phyloP scores from a whole-genome alignment of 768 basidiomycete genomes.

The Agaricus subrufescens region DNA sequence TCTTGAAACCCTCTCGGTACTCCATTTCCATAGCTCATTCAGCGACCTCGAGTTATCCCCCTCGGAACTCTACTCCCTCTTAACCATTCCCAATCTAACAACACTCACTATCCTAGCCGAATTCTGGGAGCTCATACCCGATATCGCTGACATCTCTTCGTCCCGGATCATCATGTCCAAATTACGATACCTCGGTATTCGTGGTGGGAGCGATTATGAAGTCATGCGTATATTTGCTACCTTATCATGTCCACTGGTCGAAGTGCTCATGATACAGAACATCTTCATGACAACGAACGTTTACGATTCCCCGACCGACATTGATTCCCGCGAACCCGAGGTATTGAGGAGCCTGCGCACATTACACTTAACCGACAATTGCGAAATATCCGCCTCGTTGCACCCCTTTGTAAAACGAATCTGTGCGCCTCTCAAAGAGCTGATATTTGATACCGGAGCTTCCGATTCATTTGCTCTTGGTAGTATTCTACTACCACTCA shows the following conservation, averaged over 20 bases:
- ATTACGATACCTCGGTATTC: slow-evolving; percentile 6
- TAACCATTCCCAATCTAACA: slow-evolving; percentile 7
- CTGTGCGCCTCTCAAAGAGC: neutral
- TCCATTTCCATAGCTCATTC: slow-evolving; percentile 8
- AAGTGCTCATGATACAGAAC: slow-evolving; percentile 8
- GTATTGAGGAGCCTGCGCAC: neutral
- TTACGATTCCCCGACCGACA: slow-evolving; percentile 3
- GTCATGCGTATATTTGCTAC: slow-evolving; percentile 8
- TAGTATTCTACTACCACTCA: slow-evolving; percentile 4
- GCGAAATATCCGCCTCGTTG: slow-evolving; percentile 4
- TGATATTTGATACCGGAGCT: slow-evolving; percentile 7
- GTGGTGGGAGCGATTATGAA: slow-evolving; percentile 9
- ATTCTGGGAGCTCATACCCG: slow-evolving; percentile 11
- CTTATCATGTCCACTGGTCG: slow-evolving; percentile 1
- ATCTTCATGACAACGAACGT: slow-evolving; percentile 1
- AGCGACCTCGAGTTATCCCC: slow-evolving; percentile 9
- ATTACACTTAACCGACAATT: slow-evolving; percentile 1
- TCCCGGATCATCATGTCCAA: slow-evolving; percentile 5
- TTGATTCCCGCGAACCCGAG: slow-evolving; percentile 2
- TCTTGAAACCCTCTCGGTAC: slow-evolving; percentile 1
- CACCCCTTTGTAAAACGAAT: neutral
- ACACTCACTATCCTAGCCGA: slow-evolving; percentile 10
- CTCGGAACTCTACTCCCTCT: slow-evolving; percentile 1
- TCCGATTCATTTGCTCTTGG: slow-evolving; percentile 6
- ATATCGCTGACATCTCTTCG: slow-evolving; percentile 3